Conservation (phyloP, 148 eudicot genomes). For the Rhododendron simsii region DNA sequence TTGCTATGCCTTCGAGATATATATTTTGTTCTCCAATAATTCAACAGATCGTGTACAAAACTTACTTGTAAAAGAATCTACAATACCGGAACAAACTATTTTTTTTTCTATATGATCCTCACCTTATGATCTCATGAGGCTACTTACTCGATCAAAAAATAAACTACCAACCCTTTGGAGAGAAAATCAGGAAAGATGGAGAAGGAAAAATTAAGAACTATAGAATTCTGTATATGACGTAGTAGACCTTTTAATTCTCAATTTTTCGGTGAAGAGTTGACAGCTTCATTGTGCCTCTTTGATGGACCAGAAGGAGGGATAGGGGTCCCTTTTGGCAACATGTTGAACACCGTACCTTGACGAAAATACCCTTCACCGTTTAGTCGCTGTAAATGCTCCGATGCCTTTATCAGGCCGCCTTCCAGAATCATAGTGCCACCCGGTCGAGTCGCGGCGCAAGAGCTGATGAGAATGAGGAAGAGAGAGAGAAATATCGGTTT, state of each 20-base stretch:
- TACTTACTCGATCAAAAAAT: neutral
- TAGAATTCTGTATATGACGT: neutral
- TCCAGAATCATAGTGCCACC: neutral
- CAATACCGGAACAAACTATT: neutral
- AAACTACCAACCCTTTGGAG: neutral
- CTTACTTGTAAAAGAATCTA: neutral
- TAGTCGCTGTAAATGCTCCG: neutral
- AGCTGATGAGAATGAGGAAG: neutral
- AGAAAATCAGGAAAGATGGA: neutral
- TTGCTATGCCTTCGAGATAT: neutral
- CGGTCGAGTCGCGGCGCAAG: neutral
- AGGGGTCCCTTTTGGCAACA: constrained; percentile 16
- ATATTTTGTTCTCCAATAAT: neutral
- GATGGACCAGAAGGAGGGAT: constrained; percentile 29
- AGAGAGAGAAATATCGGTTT: neutral
- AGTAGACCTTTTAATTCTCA: neutral
- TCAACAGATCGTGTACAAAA: neutral
- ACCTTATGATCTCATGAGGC: neutral
- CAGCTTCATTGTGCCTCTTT: constrained; percentile 13
- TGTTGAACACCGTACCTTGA: constrained; percentile 10
- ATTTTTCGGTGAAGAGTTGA: constrained; percentile 9
- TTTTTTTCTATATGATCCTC: neutral
- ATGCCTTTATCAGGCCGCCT: neutral
- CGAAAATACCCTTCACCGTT: neutral
- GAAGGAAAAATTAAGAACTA: neutral